These are phyloP conservation scores for Schoenoplectus tabernaemontani DNA, from an alignment of 202 grass and related monocot species.

Conservation along the genomic window DNA sequence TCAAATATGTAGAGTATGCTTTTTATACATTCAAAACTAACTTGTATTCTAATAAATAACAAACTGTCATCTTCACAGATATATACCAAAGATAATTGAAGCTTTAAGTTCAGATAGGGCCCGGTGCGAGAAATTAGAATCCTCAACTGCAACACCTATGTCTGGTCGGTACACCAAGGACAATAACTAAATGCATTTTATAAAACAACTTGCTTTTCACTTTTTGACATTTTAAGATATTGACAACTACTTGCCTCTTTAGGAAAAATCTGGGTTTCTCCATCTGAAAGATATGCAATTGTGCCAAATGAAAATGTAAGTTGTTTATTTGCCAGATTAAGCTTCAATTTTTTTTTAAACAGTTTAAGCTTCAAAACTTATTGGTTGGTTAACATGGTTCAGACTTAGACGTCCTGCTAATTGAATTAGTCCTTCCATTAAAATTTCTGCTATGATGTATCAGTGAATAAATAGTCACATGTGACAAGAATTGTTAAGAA, in stretches of 20 bases:
- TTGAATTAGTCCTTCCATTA: neutral
- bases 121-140: constrained; percentile 50
- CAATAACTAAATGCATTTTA: neutral
- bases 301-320: constrained; percentile 46
- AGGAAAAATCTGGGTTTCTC: constrained; percentile 41
- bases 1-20: neutral
- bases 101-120: constrained; percentile 47
- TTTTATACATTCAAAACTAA: neutral
- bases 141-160: constrained; percentile 37
- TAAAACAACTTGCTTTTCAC: neutral
- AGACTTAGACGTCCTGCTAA: no score
- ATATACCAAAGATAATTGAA: constrained; percentile 62
- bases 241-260: neutral
- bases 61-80: constrained; percentile 21
- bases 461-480: neutral
- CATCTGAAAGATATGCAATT: constrained; percentile 45
- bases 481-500: neutral
- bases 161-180: constrained; percentile 28
- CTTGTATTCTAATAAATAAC: neutral
- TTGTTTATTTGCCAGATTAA: neutral
- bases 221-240: neutral
- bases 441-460: neutral
- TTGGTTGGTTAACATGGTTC: no score
- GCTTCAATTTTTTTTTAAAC: neutral
- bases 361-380: no score